Evolutionary conservation across 768 basidiomycete genomes (phyloP), one percentile per base, ranked within the genome.

Genomic region (Lentinus tigrinus): DNA sequence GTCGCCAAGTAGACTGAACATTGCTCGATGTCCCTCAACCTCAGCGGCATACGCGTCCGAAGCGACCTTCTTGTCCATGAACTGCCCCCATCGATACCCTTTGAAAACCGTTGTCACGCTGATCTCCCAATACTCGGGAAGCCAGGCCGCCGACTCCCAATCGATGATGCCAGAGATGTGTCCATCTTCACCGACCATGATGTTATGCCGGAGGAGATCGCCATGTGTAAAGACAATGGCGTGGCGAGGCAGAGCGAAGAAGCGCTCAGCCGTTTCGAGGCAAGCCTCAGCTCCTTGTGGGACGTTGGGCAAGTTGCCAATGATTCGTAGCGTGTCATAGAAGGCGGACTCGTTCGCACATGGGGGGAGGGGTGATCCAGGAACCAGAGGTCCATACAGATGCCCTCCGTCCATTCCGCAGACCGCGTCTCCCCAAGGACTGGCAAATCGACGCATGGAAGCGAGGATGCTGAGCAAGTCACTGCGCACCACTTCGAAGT

Each of bases 61-160:
- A 9, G 53, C 31, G 10, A 54, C 43, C 31, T 11, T 34, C 23
- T 46, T 26, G 24, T 13, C 17, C 37, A 54, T 37, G 44, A 54
- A 54, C 21, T 54, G 43, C 9, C 53, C 53, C 53, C 53, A 54
- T 24, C 19, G 43, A 19, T n/a, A 14, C n/a, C n/a, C 2, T 3
- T 42, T 42, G 9, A 47, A 11, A 10, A 47, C 4, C 14, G 53
- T n/a, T n/a, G 31, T 23, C 11, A 37, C 27, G 23, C 43, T 58
- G 53, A 58, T 50, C 47, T 65, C 61, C 61, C 61, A 63, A 48
- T 65, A 63, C 21, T 65, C 64, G 21, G 57, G 61, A 13, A 56
- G 52, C 64, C 61, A 65, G 19, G 58, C 64, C 14, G 61, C 46
- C n/a, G 34, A 27, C 49, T 65, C 64, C 64, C 64, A 65, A 40